Base-by-base conservation (phyloP, 768 basidiomycete genomes). In the Serpula lacrymans region DNA sequence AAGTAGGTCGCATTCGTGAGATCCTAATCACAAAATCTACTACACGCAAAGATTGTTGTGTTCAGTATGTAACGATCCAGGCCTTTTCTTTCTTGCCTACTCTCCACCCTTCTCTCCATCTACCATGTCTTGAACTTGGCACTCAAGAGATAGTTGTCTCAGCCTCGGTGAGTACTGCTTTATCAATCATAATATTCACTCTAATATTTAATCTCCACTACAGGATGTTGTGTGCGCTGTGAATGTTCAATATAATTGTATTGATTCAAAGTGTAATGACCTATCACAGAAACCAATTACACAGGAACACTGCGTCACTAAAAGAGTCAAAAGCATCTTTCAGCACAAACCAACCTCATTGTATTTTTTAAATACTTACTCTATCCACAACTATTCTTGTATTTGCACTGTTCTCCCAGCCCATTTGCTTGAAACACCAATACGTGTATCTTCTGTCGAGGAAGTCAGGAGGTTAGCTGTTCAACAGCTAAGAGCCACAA, bases 201-300 rank as follows among this genome's bases (percentile, higher is more conserved):
- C 22, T 32, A 2, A 24, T n/a, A 23, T 14, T 18, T 3, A 32
- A 17, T n/a, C 28, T 6, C 24, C 30, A n/a, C 9, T n/a, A 7
- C 18, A 46, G 45, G 35, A 46, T 12, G 13, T 42, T 14, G 12
- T 46, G 12, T 46, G 45, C 22, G 4, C 13, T 7, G 30, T 37
- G 23, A 46, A 46, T 12, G 3, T 46, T 2, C 45, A 46, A 16
- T 40, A 46, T 17, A 46, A 46, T 24, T 46, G 45, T 18, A 26
- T 46, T 26, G 40, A 46, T 21, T 36, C 34, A 11, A 25, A 36
- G 34, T 33, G 31, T 14, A 6, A 6, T 8, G 31, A 33, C n/a
- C 14, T 18, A 6, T 18, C 8, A 6, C 7, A 33, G 20, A n/a
- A 14, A 6, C 31, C 31, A n/a, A 18, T 33, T 6, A n/a, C n/a